A percentile compares a stretch with the other conserved stretches of the same genome.
phyloP scores from a whole-genome alignment of 2,329 filamentous ascomycete species.

The Botrytis deweyae region DNA sequence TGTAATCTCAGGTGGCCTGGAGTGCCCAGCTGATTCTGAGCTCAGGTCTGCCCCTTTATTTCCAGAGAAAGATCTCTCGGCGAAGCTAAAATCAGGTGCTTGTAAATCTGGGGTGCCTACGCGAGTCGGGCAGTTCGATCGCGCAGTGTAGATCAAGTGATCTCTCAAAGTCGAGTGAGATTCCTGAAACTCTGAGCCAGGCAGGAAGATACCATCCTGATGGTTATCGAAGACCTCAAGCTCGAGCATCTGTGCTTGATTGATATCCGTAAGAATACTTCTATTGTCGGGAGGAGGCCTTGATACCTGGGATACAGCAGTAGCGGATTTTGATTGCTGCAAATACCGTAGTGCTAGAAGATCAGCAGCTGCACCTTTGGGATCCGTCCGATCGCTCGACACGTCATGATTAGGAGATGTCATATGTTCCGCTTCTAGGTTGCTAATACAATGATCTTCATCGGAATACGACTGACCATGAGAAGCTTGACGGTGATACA shows the following conservation, averaged over 20 bases:
- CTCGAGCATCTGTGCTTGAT: background rate
- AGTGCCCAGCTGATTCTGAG: conserved; percentile 25
- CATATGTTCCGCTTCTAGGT: too few species aligned
- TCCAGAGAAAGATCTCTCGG: background rate
- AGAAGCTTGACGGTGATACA: too few species aligned
- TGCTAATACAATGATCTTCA: too few species aligned
- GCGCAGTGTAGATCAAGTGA: conserved; percentile 47
- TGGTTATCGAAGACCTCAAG: conserved; percentile 23
- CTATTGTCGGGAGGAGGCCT: background rate
- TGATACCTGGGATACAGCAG: background rate
- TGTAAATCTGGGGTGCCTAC: conserved; percentile 32
- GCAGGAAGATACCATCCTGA: conserved; percentile 46
- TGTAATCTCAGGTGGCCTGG: conserved; percentile 35
- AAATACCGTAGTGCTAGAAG: conserved; percentile 25
- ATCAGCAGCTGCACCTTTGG: conserved; percentile 27
- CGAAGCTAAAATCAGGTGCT: conserved; percentile 17
- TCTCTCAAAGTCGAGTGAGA: conserved; percentile 48
- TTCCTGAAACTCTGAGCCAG: conserved; percentile 49
- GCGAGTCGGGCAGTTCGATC: conserved; percentile 43
- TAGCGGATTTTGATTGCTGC: background rate
- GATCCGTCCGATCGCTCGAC: conserved; percentile 15
- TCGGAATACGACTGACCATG: too few species aligned
- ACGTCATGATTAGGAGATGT: background rate
- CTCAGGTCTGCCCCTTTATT: conserved; percentile 15
- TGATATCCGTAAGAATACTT: background rate